Percentiles rank a stretch among this genome's conserved stretches.
Evolutionary conservation across 2,329 filamentous ascomycete species (phyloP).

Genomic region (Calonectria pauciramosa): DNA sequence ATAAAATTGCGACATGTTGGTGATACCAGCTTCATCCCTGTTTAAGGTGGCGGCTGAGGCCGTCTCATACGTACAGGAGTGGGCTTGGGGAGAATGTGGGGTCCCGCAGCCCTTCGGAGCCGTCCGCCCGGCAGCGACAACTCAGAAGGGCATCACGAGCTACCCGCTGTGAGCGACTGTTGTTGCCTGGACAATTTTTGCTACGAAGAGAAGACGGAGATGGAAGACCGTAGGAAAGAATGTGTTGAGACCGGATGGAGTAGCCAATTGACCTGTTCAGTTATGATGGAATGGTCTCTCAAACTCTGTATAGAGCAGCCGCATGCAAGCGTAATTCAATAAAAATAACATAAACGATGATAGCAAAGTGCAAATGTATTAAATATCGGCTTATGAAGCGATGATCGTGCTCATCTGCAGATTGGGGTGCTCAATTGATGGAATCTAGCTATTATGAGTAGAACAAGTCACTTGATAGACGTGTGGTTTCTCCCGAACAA

Average conservation of each 20-base stretch:
- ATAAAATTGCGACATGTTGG: constrained; percentile 4
- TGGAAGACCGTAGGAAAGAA: too few species aligned
- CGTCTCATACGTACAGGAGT: background rate
- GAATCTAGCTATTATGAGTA: background rate
- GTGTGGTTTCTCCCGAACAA: background rate
- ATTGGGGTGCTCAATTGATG: background rate
- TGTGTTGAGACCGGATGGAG: background rate
- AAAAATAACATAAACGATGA: background rate
- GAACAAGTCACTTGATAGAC: background rate
- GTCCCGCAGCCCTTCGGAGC: constrained; percentile 3
- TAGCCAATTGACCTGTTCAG: background rate
- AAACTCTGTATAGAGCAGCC: background rate
- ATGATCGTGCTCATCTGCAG: background rate
- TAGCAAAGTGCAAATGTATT: background rate
- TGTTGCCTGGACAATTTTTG: background rate
- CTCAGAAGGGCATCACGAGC: background rate
- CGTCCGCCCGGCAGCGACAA: background rate
- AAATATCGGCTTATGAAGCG: background rate
- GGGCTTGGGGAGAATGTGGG: constrained; percentile 7
- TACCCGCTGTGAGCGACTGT: background rate
- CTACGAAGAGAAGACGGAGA: background rate
- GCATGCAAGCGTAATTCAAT: background rate
- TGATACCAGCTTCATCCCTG: constrained; percentile 3
- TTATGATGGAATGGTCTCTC: background rate
- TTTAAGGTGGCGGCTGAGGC: constrained; percentile 3